phyloP scores from a whole-genome alignment of 1,284 basidiomycete genomes.

The Ustilago vetiveriae region DNA sequence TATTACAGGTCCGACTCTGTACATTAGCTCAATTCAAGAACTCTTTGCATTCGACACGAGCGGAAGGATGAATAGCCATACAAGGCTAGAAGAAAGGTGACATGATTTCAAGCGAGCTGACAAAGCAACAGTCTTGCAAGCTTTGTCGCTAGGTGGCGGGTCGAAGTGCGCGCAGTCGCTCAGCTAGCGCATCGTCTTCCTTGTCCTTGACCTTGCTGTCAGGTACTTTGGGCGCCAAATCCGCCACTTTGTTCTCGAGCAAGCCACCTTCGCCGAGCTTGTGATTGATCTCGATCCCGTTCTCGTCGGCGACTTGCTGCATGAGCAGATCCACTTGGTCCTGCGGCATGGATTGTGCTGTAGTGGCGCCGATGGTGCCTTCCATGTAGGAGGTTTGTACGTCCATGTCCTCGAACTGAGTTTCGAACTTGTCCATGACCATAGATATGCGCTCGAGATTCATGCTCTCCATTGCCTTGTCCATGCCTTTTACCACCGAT shows the following conservation, averaged over 20 bases:
- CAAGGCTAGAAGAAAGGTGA: too few species aligned
- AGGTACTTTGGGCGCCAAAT: slow-evolving; percentile 46
- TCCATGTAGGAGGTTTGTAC: slow-evolving; percentile 99
- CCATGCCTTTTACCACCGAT: slow-evolving; percentile 96
- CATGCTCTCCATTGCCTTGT: slow-evolving; percentile 99
- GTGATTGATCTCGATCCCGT: slow-evolving; percentile 93
- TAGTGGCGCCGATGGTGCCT: slow-evolving; percentile 91
- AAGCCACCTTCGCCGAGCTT: slow-evolving; percentile 80
- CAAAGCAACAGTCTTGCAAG: neutral
- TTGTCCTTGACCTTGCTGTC: slow-evolving; percentile 38
- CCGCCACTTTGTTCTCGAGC: slow-evolving; percentile 71
- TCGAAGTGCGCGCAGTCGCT: slow-evolving; percentile 69
- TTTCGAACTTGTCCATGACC: slow-evolving; percentile 99
- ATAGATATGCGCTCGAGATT: slow-evolving; percentile 95
- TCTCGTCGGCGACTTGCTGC: slow-evolving; percentile 95
- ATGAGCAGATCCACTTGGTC: slow-evolving; percentile 94
- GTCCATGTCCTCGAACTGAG: slow-evolving; percentile 94
- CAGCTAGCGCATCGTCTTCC: slow-evolving; percentile 78
- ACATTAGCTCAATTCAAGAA: slow-evolving; percentile 14
- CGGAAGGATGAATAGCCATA: neutral
- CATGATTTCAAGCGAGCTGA: too few species aligned
- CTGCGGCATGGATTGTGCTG: slow-evolving; percentile 91
- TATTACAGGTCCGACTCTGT: slow-evolving; percentile 4
- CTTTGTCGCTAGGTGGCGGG: slow-evolving; percentile 49
- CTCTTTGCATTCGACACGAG: slow-evolving; percentile 5